These are phyloP conservation scores for Neonectria magnoliae DNA, from an alignment of 2,329 filamentous ascomycete species.

Conservation along the genomic window DNA sequence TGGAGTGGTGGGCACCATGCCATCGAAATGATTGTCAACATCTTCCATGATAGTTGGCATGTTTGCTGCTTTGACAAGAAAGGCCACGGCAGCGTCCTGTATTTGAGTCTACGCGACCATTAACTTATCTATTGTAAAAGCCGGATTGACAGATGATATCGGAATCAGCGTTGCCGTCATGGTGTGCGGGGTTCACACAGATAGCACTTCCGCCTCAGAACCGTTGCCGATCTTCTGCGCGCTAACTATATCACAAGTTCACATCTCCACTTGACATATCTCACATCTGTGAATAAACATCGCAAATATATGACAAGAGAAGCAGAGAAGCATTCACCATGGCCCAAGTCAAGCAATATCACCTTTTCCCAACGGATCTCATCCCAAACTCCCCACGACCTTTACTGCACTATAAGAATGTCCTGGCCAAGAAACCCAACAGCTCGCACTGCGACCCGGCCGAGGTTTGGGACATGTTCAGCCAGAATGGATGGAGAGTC, in stretches of 20 bases:
- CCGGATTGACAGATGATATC: not conserved
- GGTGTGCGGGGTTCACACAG: not conserved
- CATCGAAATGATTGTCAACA: no score
- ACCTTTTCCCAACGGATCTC: constrained; percentile 55
- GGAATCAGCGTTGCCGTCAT: not conserved
- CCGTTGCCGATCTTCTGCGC: not conserved
- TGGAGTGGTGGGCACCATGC: no score
- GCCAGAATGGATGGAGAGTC: constrained; percentile 60
- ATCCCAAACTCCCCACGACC: constrained; percentile 63
- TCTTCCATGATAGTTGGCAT: no score
- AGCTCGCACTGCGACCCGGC: constrained; percentile 47
- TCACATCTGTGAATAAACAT: not conserved
- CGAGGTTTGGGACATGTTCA: constrained; percentile 51
- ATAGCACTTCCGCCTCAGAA: not conserved
- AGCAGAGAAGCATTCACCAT: constrained; percentile 14
- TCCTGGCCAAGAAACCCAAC: not conserved
- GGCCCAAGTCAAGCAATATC: constrained; percentile 47
- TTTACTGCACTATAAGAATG: constrained; percentile 60
- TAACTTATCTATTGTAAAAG: no score
- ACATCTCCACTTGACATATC: not conserved
- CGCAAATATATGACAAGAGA: not conserved
- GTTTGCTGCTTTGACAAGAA: no score
- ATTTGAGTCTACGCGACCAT: no score
- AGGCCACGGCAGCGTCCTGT: no score
- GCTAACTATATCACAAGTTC: not conserved